Conservation (phyloP, 75 land plant genomes). For the Cryptomeria japonica region DNA sequence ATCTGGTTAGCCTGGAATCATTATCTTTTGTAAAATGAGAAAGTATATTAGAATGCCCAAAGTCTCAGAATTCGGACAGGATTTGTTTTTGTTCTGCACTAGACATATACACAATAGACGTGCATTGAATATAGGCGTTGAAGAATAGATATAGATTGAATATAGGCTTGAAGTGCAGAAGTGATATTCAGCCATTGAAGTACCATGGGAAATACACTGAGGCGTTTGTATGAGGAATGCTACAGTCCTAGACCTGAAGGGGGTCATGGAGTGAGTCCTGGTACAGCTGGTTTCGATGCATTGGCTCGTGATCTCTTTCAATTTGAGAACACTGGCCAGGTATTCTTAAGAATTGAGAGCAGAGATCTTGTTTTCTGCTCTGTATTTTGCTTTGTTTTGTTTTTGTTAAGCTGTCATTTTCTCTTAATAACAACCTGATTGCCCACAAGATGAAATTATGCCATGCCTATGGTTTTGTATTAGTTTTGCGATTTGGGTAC, state of each 20-base stretch:
- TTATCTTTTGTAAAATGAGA: neutral
- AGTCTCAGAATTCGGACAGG: neutral
- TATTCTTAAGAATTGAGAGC: conserved; percentile 12
- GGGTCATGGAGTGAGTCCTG: conserved; percentile 45
- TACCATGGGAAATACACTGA: conserved; percentile 31
- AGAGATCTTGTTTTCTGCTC: neutral
- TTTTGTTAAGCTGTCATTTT: neutral
- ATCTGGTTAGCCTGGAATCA: neutral
- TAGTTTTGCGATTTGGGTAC: neutral
- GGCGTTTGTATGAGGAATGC: conserved; percentile 19
- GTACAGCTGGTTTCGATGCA: conserved; percentile 70
- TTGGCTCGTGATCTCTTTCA: conserved; percentile 80
- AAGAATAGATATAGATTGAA: neutral
- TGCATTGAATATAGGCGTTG: neutral
- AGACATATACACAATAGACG: neutral
- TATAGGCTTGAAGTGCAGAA: neutral
- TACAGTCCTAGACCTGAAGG: conserved; percentile 15
- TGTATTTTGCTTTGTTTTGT: neutral
- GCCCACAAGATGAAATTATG: neutral
- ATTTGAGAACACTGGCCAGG: conserved; percentile 79
- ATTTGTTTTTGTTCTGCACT: neutral
- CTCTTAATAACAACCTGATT: neutral
- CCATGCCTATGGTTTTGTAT: neutral
- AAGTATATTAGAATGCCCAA: neutral
- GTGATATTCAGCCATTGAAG: neutral